Evolutionary conservation across 2,329 filamentous ascomycete species (phyloP).

Genomic region (Corynespora cassiicola): DNA sequence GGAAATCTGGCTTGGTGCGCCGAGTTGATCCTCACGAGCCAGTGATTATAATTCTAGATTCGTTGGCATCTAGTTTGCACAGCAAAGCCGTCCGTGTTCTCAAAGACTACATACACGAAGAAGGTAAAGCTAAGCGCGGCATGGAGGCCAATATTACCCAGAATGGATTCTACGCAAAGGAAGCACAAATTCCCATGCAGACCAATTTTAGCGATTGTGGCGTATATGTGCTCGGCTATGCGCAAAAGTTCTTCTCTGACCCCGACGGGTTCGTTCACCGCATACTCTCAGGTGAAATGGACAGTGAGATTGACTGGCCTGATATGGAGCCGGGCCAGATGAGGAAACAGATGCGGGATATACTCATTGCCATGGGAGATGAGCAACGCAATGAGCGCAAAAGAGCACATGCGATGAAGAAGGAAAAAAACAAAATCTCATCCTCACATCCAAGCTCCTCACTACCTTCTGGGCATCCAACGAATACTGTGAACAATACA

Average conservation of each 20-base stretch:
- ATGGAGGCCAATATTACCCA: constrained; percentile 53
- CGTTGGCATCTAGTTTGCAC: constrained; percentile 71
- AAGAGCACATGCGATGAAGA: constrained; percentile 41
- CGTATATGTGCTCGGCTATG: constrained; percentile 82
- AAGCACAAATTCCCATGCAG: constrained; percentile 74
- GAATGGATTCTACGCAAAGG: constrained; percentile 70
- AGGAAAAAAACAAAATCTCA: constrained; percentile 2
- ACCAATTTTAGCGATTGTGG: constrained; percentile 90
- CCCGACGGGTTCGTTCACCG: constrained; percentile 74
- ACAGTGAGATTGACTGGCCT: constrained; percentile 62
- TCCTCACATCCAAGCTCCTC: not conserved
- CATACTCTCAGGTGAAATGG: constrained; percentile 70
- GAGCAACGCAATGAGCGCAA: constrained; percentile 58
- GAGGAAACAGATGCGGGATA: constrained; percentile 69
- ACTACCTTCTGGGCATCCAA: too few species aligned
- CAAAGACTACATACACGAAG: constrained; percentile 77
- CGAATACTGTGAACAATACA: too few species aligned
- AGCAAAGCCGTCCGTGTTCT: constrained; percentile 68
- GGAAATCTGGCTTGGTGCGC: constrained; percentile 27
- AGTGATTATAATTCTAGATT: constrained; percentile 86
- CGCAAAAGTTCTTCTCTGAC: constrained; percentile 78
- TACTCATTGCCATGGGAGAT: constrained; percentile 68
- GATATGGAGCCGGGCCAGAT: constrained; percentile 62
- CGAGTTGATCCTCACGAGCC: constrained; percentile 56
- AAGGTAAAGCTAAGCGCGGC: constrained; percentile 70